Evolutionary conservation across 176 grass and related monocot genomes (phyloP), one percentile per base, ranked within the genome.

Genomic region (Poa annua): DNA sequence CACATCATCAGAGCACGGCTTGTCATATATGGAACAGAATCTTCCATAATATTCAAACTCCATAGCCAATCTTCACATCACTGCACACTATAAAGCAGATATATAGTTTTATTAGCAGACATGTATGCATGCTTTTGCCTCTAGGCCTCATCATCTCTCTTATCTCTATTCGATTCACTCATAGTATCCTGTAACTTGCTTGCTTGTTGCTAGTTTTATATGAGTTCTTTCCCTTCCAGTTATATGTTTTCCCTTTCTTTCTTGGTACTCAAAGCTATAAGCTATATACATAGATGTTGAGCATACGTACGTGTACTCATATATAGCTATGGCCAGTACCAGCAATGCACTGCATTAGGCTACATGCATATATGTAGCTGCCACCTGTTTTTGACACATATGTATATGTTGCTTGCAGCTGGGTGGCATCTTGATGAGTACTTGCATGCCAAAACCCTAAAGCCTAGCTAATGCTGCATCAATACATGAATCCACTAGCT

Each of bases 21-120:
- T 91, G 89, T 91, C 89, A 89, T 94, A 92, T 92, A 44, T 92
- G 84, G 87, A 94, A 92, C 90, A 94, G 85, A 94, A 92, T 94
- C 89, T 94, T 92, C 89, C 89, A 90, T 76, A 86, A 94, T 84
- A 88, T 94, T 94, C 92, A 92, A 92, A 85, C 86, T 83, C 78
- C 75, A 47, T 55, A 75, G 78, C 85, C 79, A 90, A 90, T 90
- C 74, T 81, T 47, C 8, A 33, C 71, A 52, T 83, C 88, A 71
- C 78, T 82, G 66, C 41, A 81, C 39, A 62, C 60, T 26, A 22
- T 45, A 38, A 75, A 77, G 54, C 70, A 81, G 77, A 47, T 42
- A 38, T 38, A 78, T 26, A 60, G 55, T 83, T 79, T 71, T 78
- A 75, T 50, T 50, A 50, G 62, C 54, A 77, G 36, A 73, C 64